A percentile compares a stretch with the other conserved stretches of the same genome.
Evolutionary conservation across 805 yeast species (phyloP).

Genomic region (Starmerella vaccinii): DNA sequence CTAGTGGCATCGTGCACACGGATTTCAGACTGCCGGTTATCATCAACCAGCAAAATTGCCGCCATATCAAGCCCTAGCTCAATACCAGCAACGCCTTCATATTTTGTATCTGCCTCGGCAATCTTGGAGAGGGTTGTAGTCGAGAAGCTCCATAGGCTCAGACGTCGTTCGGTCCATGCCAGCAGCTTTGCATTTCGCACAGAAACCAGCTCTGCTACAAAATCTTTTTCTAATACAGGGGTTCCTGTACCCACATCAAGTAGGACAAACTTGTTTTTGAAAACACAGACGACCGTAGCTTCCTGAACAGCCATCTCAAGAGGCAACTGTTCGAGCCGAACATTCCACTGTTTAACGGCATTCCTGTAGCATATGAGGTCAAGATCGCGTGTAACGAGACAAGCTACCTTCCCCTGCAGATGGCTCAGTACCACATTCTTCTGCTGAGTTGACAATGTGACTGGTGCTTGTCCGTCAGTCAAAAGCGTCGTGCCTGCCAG

Average conservation of each 20-base stretch:
- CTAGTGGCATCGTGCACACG: too few species aligned
- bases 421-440: not conserved
- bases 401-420: not conserved
- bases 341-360: not conserved
- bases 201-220: not conserved
- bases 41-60: too few species aligned
- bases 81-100: not conserved
- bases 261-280: not conserved
- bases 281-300: not conserved
- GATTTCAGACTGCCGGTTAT: too few species aligned
- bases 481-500: not conserved
- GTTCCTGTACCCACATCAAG: not conserved
- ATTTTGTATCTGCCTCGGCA: not conserved
- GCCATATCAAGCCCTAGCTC: not conserved
- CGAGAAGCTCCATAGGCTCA: not conserved
- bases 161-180: not conserved
- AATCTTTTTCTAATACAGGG: not conserved
- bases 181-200: not conserved
- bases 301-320: not conserved
- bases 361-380: not conserved
- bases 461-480: not conserved
- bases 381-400: not conserved
- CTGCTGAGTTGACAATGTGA: not conserved
- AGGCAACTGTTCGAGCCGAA: not conserved
- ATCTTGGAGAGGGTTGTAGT: not conserved